Evolutionary conservation across 2,329 filamentous ascomycete species (phyloP).

Genomic region (Zymoseptoria crescenta): DNA sequence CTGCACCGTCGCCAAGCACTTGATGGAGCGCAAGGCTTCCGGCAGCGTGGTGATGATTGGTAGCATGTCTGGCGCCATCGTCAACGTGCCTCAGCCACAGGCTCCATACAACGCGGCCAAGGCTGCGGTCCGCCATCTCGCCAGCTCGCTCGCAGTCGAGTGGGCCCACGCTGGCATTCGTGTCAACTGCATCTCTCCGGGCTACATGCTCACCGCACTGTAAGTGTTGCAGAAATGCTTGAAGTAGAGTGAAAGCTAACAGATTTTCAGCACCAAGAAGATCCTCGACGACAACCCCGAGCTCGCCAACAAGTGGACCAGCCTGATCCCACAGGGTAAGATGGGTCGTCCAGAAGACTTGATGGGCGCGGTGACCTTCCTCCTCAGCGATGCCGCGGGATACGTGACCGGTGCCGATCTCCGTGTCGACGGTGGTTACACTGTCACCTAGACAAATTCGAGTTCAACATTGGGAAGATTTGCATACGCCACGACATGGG

Average conservation of each 20-base stretch:
- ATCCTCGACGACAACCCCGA: conserved; percentile 91
- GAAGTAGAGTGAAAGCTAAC: conserved; percentile 7
- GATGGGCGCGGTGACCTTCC: conserved; percentile 85
- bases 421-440: conserved; percentile 38
- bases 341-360: conserved; percentile 89
- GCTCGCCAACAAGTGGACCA: conserved; percentile 82
- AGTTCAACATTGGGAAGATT: not conserved
- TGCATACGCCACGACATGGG: not conserved
- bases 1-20: conserved; percentile 72
- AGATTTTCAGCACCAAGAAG: conserved; percentile 64
- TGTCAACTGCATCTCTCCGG: conserved; percentile 90
- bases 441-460: conserved; percentile 26
- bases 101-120: conserved; percentile 90
- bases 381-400: conserved; percentile 68
- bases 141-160: conserved; percentile 81
- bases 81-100: conserved; percentile 92
- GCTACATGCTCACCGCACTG: conserved; percentile 94
- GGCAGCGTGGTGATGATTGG: conserved; percentile 94
- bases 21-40: conserved; percentile 70
- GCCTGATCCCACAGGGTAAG: conserved; percentile 82
- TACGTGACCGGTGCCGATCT: conserved; percentile 56
- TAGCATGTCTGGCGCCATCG: conserved; percentile 87
- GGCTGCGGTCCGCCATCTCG: conserved; percentile 82
- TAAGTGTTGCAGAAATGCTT: conserved; percentile 42
- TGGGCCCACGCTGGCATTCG: conserved; percentile 84